Conservation (phyloP, 2,329 filamentous ascomycete genomes). For the Penicillium brasilianum region DNA sequence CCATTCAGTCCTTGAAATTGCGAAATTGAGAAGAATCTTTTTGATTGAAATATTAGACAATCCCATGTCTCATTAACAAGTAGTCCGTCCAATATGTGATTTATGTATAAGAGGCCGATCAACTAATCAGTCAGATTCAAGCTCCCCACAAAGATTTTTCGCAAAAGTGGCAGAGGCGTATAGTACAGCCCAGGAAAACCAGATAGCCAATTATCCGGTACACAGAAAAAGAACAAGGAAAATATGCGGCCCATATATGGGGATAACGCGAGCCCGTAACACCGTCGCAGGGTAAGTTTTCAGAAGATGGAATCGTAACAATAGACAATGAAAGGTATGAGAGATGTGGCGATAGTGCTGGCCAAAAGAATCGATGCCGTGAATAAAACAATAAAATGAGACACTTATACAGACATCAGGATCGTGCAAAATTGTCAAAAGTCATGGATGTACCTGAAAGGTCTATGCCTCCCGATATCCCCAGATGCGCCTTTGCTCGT, state of each 20-base stretch:
- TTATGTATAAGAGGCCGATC: constrained; percentile 5
- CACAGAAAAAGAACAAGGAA: neutral
- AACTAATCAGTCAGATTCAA: neutral
- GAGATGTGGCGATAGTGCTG: neutral
- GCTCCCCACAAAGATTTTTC: neutral
- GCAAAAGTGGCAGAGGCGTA: neutral
- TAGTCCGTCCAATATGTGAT: neutral
- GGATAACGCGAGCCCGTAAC: neutral
- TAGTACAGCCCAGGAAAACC: neutral
- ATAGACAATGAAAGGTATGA: neutral
- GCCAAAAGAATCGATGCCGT: neutral
- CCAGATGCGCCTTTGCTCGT: constrained; percentile 38
- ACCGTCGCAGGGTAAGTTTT: neutral
- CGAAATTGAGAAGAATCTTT: neutral
- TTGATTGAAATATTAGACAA: neutral
- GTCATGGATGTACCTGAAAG: neutral
- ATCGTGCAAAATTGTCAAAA: neutral
- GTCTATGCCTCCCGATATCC: constrained; percentile 31
- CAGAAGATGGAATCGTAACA: neutral
- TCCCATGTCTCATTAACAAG: neutral
- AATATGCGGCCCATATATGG: neutral
- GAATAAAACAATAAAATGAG: neutral
- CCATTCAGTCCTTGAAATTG: too few species aligned
- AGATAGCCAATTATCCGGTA: neutral
- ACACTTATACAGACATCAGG: neutral